Evolutionary conservation across 2,329 filamentous ascomycete genomes (phyloP), one percentile per base, ranked within the genome.

Genomic region (Ophiostoma ulmi): DNA sequence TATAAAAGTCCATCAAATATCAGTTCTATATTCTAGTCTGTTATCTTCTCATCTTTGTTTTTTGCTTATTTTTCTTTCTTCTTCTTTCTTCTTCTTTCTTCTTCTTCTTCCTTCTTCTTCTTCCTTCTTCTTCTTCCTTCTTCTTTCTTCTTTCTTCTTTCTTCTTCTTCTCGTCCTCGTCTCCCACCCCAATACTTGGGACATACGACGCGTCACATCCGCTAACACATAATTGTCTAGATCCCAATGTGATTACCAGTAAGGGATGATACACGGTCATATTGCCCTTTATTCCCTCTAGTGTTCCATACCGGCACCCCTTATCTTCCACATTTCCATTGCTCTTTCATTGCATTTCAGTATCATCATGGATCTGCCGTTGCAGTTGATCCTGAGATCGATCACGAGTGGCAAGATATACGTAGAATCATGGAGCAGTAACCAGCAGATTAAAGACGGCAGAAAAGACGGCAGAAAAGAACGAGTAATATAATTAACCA

Each of bases 341-440:
- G 31, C 17, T 48, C 38, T 39, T 48, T 17, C 17, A 48, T 17
- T n/a, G 14, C 17, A 5, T 17, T 48, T n/a, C 14, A 20, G 4
- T 48, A 22, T 55, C 22, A 26, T 26, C 52, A 58, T 58, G n/a
- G 52, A 58, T 58, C 52, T 58, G 52, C 52, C 52, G 52, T 26
- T 58, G 52, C 52, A 58, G n/a, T 58, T 58, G 52, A 58, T 58
- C 52, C 52, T 58, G 7, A 6, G n/a, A 58, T 58, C n/a, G 22
- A 26, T 22, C n/a, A 31, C 31, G 31, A 26, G 10, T 26, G 3
- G 11, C 3, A 22, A 55, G n/a, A 26, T 7, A 58, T 26, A 22
- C 10, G 11, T n/a, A 22, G 39, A 17, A 44, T 13, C 11, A 44
- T 17, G 11, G 7, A 44, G 39, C 14, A 44, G 39, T 3, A 11